phyloP scores from a whole-genome alignment of 78 protist genomes.

The Dictyostelium purpureum region DNA sequence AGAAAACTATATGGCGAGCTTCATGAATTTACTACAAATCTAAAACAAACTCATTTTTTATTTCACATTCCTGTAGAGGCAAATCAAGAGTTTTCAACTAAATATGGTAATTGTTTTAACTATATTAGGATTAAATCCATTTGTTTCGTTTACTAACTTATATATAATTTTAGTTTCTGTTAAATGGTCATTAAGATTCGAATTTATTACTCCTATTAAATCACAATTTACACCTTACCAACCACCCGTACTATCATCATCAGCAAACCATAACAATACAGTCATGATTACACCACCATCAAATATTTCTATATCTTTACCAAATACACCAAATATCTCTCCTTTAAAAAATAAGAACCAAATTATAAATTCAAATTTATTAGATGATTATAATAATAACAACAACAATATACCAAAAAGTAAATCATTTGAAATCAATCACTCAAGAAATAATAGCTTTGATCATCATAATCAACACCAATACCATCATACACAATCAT shows the following conservation, averaged over 20 bases:
- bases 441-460: not conserved
- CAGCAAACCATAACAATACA: not conserved
- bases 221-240: not conserved
- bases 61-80: constrained; percentile 78
- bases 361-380: too few species aligned
- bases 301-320: not conserved
- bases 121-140: not conserved
- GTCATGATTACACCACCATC: not conserved
- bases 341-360: too few species aligned
- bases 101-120: constrained; percentile 10
- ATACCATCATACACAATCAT: not conserved
- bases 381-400: not conserved
- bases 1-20: constrained; percentile 70
- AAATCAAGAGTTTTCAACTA: constrained; percentile 67
- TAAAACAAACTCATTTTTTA: constrained; percentile 67
- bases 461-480: not conserved
- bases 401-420: not conserved
- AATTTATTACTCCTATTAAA: constrained; percentile 72
- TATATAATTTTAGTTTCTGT: constrained; percentile 24
- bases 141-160: not conserved
- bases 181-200: constrained; percentile 67
- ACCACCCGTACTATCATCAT: not conserved
- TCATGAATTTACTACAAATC: constrained; percentile 60
- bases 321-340: not conserved
- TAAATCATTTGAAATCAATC: not conserved